Evolutionary conservation across 371 early-diverging fungal genomes (phyloP), one percentile per base, ranked within the genome.

Genomic region (Zancudomyces culisetae): DNA sequence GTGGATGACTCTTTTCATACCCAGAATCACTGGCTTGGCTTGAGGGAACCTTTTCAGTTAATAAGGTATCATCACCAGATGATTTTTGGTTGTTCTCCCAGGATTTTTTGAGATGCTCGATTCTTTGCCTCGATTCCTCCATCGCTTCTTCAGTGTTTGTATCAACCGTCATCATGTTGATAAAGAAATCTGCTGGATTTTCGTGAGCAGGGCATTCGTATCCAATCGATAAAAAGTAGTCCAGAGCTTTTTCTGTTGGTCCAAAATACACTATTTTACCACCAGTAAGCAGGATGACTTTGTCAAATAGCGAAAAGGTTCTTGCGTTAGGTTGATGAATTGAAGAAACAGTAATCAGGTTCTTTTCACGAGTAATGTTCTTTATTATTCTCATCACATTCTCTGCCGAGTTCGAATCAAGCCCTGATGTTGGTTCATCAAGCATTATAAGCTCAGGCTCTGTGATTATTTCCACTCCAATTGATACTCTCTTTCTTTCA

Each of bases 401-500:
- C 22, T 70, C 67, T 3, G 83, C 70, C 1, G 82, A 77, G 18
- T 76, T 69, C n/a, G 79, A 73, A 60, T 87, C 91, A 24, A 89
- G 70, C 0, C 91, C 91, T 46, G 75, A 76, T 0, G 85, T 80
- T 1, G 85, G 83, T 60, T 85, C 83, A 55, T 81, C 72, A 27
- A 79, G 64, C 40, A 79, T 70, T 22, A 73, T 42, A 18, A 75
- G 53, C 1, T 52, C 49, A 30, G 78, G 78, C 40, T 77, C 72
- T 1, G 81, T 81, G 6, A 81, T 80, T 1, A 85, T 70, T 60
- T 88, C 90, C 65, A 81, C 73, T 8, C 83, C 91, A 52, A 91
- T 83, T 55, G 80, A 79, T 42, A 83, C 80, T 18, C 87, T 74
- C 66, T 88, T 89, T 43, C 82, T 72, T 58, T 90, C 86, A n/a